Conservation (phyloP, 1,284 basidiomycete species). For the Sanghuangporus weigelae region DNA sequence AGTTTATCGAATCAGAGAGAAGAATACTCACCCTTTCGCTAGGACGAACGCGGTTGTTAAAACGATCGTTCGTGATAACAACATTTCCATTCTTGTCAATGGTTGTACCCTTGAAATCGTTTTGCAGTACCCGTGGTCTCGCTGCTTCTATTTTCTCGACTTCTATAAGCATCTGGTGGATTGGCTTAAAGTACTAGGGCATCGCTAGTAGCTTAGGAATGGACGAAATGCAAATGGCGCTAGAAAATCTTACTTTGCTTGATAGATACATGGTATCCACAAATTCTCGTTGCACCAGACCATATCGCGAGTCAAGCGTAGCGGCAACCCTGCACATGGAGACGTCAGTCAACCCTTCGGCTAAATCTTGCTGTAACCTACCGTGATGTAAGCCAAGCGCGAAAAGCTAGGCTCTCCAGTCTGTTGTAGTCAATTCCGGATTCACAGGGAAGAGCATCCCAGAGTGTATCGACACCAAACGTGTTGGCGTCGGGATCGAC, state of each 20-base stretch:
- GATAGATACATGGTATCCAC: conserved; percentile 2
- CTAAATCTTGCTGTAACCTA: conserved; percentile 12
- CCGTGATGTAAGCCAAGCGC: conserved; percentile 37
- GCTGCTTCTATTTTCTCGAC: conserved; percentile 25
- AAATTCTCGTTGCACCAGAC: neutral
- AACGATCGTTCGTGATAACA: conserved; percentile 30
- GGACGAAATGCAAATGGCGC: neutral
- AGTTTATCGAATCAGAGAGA: neutral
- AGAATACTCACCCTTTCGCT: conserved; percentile 27
- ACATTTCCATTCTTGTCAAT: conserved; percentile 21
- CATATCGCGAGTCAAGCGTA: neutral
- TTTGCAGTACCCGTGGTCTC: conserved; percentile 21
- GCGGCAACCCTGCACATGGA: conserved; percentile 13
- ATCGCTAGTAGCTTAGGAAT: neutral
- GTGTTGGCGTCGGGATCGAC: conserved; percentile 17
- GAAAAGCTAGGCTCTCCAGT: conserved; percentile 24
- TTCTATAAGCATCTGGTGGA: conserved; percentile 25
- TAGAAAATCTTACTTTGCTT: conserved; percentile 8
- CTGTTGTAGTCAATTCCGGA: conserved; percentile 19
- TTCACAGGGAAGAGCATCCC: conserved; percentile 23
- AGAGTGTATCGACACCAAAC: conserved; percentile 26
- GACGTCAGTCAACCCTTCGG: neutral
- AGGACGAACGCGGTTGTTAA: conserved; percentile 30
- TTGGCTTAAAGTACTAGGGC: conserved; percentile 16
- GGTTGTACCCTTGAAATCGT: conserved; percentile 17